Conservation (phyloP, 805 yeast genomes). For the Candida pseudofarinosa region DNA sequence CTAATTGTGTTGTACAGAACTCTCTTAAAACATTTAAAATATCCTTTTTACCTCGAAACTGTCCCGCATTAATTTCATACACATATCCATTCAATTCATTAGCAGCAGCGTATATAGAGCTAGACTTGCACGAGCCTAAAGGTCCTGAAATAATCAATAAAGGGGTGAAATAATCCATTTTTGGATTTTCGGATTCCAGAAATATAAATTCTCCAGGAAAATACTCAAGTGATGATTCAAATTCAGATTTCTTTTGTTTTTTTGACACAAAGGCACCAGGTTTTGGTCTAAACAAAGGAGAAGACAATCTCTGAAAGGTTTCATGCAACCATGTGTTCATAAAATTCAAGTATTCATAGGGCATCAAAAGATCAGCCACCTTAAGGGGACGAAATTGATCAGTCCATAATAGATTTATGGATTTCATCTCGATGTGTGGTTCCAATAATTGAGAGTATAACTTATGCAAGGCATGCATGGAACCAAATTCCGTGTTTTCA, state of each 20-base stretch:
- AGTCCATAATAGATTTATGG: conserved; percentile 32
- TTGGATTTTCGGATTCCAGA: background rate
- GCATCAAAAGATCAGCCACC: conserved; percentile 32
- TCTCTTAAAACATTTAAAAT: conserved; percentile 64
- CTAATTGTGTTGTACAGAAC: conserved; percentile 77
- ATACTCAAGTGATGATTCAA: background rate
- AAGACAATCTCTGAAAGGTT: conserved; percentile 31
- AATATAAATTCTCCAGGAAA: background rate
- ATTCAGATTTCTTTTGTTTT: conserved; percentile 13
- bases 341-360: conserved; percentile 14
- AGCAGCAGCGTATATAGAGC: conserved; percentile 65
- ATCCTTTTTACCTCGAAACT: conserved; percentile 67
- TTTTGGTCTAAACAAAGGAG: conserved; percentile 30
- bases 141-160: conserved; percentile 66
- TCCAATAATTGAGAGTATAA: background rate
- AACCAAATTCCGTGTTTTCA: background rate
- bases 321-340: conserved; percentile 39
- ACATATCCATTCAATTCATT: conserved; percentile 63
- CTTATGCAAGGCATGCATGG: background rate
- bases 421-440: background rate
- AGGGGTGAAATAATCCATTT: conserved; percentile 47
- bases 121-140: conserved; percentile 73
- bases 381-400: conserved; percentile 41
- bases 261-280: conserved; percentile 18
- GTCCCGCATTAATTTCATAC: conserved; percentile 78